Base-by-base conservation (phyloP, 1,284 basidiomycete genomes). In the Ceratobasidium sp. region DNA sequence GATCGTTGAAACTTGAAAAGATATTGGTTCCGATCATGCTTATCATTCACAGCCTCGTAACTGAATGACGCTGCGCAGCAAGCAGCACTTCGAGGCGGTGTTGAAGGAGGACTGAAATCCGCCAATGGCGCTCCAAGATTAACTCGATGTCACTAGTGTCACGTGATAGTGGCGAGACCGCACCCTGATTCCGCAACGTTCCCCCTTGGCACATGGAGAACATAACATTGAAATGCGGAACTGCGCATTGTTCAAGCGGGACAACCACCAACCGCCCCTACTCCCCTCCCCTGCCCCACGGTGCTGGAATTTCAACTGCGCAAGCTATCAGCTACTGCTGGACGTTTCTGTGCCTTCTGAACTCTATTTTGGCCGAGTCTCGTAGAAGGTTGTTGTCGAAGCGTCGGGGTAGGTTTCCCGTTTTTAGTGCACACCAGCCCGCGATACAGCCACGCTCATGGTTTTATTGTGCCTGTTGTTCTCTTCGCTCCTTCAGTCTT, bases 191-290 rank as follows among this genome's bases (percentile, higher is more conserved):
- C 34, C 39, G 34, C 31, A 31, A 27, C 14, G 58, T 61, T 31
- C 58, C 58, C 8, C 27, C 58, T 61, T 61, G 58, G 58, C 58
- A 41, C n/a, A 56, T 56, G 53, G 13, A 61, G 58, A 61, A 61
- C 16, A 16, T 29, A 31, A 34, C 58, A 22, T 61, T 41, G 16
- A 34, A 61, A 61, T n/a, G 58, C 58, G 34, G 58, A 9, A 31
- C 2, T 29, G 29, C 29, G 2, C 11, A 11, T 31, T 13, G 53
- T 31, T 56, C 27, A 14, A 24, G 22, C 22, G 51, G 51, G 31
- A 19, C 53, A 56, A 24, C 27, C 27, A 24, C 19, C 31, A 31
- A 31, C 27, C 1, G 24, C 9, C 49, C 43, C n/a, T n/a, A 24
- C 9, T 4, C 22, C 49, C 49, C n/a, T 29, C 27, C 53, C 29